Conservation (phyloP, 176 grass and related monocot genomes). For the Bolboschoenus planiculmis region DNA sequence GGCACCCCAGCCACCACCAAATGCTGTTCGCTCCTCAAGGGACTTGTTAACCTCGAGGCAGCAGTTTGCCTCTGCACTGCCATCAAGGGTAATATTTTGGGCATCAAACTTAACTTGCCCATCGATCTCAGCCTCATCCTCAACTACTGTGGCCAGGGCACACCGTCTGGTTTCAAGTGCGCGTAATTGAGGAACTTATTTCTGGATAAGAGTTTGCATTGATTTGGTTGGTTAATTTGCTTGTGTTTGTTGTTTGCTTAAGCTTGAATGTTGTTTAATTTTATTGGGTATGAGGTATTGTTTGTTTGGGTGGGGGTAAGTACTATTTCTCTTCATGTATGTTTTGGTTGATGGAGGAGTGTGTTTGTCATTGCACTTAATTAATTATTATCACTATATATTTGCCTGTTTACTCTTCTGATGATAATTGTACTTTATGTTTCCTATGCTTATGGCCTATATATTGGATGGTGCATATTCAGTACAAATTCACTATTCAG, state of each 20-base stretch:
- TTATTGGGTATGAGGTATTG: neutral
- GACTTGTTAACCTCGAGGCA: constrained; percentile 31
- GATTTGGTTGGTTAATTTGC: neutral
- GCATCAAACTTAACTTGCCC: constrained; percentile 25
- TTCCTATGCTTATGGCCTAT: no score
- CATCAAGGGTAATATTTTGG: constrained; percentile 20
- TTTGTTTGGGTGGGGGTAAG: neutral
- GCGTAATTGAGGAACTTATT: neutral
- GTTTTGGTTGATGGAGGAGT: neutral
- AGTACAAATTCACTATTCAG: no score
- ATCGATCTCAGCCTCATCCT: constrained; percentile 33
- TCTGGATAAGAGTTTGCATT: neutral
- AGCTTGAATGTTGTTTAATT: neutral
- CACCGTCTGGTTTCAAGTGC: constrained; percentile 25
- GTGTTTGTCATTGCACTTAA: neutral
- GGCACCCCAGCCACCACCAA: neutral
- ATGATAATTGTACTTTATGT: no score
- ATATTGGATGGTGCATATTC: no score
- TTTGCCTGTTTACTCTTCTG: neutral
- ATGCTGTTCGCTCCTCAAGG: constrained; percentile 24
- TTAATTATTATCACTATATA: neutral
- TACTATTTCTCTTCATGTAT: neutral
- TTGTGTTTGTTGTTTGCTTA: constrained; percentile 1
- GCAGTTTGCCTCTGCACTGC: constrained; percentile 36
- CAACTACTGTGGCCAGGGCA: constrained; percentile 28